phyloP scores from a whole-genome alignment of 805 yeast genomes.

The Scheffersomyces stipitis region DNA sequence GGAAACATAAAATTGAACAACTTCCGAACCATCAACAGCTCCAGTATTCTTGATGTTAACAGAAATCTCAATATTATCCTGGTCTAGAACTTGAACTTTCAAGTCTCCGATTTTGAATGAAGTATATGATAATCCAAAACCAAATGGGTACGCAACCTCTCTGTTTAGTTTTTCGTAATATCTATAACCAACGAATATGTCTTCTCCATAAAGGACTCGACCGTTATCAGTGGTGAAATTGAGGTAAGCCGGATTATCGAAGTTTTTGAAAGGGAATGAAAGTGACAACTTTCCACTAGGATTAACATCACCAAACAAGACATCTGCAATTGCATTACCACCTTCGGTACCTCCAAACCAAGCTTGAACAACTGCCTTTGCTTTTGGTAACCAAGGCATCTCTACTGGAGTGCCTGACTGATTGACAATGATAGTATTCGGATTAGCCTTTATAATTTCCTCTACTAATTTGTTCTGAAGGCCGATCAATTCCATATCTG shows the following conservation, averaged over 20 bases:
- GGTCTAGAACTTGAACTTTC: constrained; percentile 15
- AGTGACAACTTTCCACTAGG: constrained; percentile 30
- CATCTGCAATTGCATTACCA: constrained; percentile 33
- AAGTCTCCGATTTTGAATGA: constrained; percentile 16
- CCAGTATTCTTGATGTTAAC: constrained; percentile 25
- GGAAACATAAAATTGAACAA: constrained; percentile 26
- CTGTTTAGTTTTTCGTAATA: constrained; percentile 28
- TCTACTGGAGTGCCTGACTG: constrained; percentile 35
- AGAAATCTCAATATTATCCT: constrained; percentile 10
- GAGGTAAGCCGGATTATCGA: constrained; percentile 30
- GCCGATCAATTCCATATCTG: constrained; percentile 29
- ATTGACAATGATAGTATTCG: constrained; percentile 30
- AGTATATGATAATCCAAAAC: constrained; percentile 32
- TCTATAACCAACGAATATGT: constrained; percentile 31
- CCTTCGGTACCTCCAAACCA: constrained; percentile 38
- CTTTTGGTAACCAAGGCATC: constrained; percentile 28
- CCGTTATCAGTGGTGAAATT: constrained; percentile 29
- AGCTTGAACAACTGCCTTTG: constrained; percentile 27
- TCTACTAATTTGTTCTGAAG: constrained; percentile 23
- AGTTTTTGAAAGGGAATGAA: constrained; percentile 21
- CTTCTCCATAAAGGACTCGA: constrained; percentile 34
- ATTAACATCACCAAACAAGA: constrained; percentile 30
- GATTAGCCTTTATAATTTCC: constrained; percentile 25
- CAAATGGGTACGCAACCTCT: constrained; percentile 32
- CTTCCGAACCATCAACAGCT: constrained; percentile 24